Conservation (phyloP, 805 yeast species). For the Nakazawaea ishiwadae region DNA sequence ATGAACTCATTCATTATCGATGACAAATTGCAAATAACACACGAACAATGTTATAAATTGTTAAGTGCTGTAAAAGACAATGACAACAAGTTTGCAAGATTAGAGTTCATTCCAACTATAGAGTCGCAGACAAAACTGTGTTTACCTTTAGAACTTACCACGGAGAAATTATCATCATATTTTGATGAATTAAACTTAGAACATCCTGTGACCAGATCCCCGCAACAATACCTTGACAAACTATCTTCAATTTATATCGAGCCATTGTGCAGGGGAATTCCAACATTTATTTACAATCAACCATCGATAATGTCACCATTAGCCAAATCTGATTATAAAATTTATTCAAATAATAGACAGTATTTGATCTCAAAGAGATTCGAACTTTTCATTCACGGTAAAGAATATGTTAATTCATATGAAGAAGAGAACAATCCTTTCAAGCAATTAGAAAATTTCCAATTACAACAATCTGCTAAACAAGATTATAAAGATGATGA, state of each 20-base stretch:
- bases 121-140: constrained; percentile 45
- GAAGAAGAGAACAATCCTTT: constrained; percentile 94
- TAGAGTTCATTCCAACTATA: constrained; percentile 66
- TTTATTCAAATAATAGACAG: constrained; percentile 25
- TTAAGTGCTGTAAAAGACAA: constrained; percentile 11
- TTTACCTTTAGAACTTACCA: constrained; percentile 42
- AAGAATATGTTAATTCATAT: constrained; percentile 87
- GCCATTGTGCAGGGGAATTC: constrained; percentile 47
- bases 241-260: constrained; percentile 63
- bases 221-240: constrained; percentile 60
- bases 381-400: constrained; percentile 76
- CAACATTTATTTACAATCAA: constrained; percentile 76
- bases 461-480: constrained; percentile 47
- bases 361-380: constrained; percentile 59
- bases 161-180: constrained; percentile 36
- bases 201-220: constrained; percentile 37
- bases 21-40: constrained; percentile 16
- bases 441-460: constrained; percentile 61
- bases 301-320: constrained; percentile 86
- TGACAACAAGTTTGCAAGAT: constrained; percentile 28
- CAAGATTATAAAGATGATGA: constrained; percentile 52
- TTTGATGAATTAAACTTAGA: constrained; percentile 30
- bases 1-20: constrained; percentile 26
- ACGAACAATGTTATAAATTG: constrained; percentile 18
- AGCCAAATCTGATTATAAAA: constrained; percentile 55